Base-by-base conservation (phyloP, 345 rosid species). In the Syzygium oleosum region DNA sequence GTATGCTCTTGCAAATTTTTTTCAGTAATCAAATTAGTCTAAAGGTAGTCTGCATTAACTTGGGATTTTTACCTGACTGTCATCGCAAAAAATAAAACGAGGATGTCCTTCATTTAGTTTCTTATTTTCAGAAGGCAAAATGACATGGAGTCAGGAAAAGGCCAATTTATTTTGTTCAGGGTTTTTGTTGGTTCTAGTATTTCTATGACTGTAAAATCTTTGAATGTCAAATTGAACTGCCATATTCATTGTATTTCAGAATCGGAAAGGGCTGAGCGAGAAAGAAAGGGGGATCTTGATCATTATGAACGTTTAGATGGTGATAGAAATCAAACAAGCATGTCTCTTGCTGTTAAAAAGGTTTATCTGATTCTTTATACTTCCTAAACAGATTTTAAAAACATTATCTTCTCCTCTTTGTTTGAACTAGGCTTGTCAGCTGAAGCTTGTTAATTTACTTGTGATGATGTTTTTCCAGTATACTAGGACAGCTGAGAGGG, bases 201-300 rank as follows among this genome's bases (percentile, higher is more conserved):
- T 9, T 73, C 27, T 41, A 38, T 21, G 83, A 38, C 83, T 38
- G 49, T 19, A 38, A 73, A 73, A 9, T 73, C 22, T 73, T 38
- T 73, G 83, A 73, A 73, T 43, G 23, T 10, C 27, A 41, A 34
- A 73, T 73, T 73, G 83, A 38, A 73, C 80, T 73, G 13, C 83
- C 27, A 38, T 73, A 73, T 38, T 38, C 83, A 38, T 73, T 73
- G 83, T 38, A 73, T 92, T 92, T 73, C 96, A 96, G 99, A 92
- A 94, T 92, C 97, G 3, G 99, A 98, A 91, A 94, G 99, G 89
- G 97, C 90, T 52, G 98, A 98, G 88, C 92, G 99, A 89, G 99
- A 95, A 93, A 94, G 99, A 91, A 96, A 98, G 93, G 99, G 99
- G 89, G 99, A 98, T 91, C 97, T 98, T 88, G 99, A 98, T 88